Percentiles rank a stretch among this genome's conserved stretches.
Conservation (phyloP, 768 basidiomycete species). For the Macrolepiota dolichaula region DNA sequence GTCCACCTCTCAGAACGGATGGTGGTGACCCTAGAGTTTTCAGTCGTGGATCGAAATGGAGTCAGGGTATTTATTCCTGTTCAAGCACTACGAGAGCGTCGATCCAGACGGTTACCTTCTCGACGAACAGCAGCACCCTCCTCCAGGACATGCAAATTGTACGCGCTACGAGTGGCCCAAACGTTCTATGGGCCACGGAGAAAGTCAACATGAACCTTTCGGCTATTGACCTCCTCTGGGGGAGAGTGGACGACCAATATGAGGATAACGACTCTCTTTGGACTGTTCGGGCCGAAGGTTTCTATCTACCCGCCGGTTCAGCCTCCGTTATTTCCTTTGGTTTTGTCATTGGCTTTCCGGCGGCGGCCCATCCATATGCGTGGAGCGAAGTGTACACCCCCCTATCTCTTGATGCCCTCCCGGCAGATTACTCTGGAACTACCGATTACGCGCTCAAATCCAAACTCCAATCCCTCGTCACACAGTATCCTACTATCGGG, state of each 20-base stretch:
- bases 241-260: slow-evolving; percentile 3
- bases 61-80: not conserved
- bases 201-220: not conserved
- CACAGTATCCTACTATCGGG: not conserved
- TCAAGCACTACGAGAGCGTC: not conserved
- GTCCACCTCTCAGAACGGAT: slow-evolving; percentile 17
- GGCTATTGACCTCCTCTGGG: slow-evolving; percentile 6
- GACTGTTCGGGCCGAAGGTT: not conserved
- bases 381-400: not conserved
- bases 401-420: not conserved
- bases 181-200: not conserved
- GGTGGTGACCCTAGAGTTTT: slow-evolving; percentile 16
- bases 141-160: not conserved
- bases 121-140: not conserved
- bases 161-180: not conserved
- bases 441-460: not conserved
- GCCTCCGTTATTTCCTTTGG: not conserved
- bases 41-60: not conserved
- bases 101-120: not conserved
- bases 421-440: slow-evolving; percentile 1
- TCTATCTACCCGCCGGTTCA: slow-evolving; percentile 7
- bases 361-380: not conserved
- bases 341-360: not conserved
- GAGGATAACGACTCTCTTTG: slow-evolving; percentile 6
- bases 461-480: slow-evolving; percentile 1